Percentiles rank a stretch among this genome's conserved stretches.
phyloP scores from a whole-genome alignment of 2,329 filamentous ascomycete genomes.

The Trichoderma asperellum region DNA sequence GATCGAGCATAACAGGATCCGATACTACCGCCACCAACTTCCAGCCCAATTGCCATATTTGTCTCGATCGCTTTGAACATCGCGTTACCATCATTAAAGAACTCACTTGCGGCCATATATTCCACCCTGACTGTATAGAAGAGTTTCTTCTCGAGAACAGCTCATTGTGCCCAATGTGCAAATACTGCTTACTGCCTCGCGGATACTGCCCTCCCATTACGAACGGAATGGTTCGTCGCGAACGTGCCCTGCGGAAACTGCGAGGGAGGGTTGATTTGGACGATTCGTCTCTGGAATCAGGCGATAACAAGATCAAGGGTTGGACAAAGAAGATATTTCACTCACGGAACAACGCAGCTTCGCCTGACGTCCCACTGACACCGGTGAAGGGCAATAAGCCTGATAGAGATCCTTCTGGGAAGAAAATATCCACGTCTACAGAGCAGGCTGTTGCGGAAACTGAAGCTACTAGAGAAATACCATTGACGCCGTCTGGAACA shows the following conservation, averaged over 20 bases:
- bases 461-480: constrained; percentile 3
- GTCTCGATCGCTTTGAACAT: constrained; percentile 77
- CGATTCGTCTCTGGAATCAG: constrained; percentile 41
- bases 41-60: constrained; percentile 89
- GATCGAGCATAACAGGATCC: constrained; percentile 42
- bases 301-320: constrained; percentile 42
- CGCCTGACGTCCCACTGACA: constrained; percentile 37
- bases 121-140: constrained; percentile 90
- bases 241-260: constrained; percentile 68
- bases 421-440: constrained; percentile 12
- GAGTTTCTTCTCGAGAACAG: constrained; percentile 77
- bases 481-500: constrained; percentile 3
- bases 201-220: constrained; percentile 73
- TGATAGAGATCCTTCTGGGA: constrained; percentile 11
- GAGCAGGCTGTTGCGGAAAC: constrained; percentile 25
- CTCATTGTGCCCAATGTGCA: constrained; percentile 90
- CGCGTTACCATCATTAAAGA: constrained; percentile 76
- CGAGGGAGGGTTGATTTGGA: constrained; percentile 57
- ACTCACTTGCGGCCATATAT: constrained; percentile 88
- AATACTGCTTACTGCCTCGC: constrained; percentile 74
- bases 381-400: constrained; percentile 30
- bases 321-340: constrained; percentile 45
- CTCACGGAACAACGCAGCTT: constrained; percentile 32
- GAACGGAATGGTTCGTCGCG: constrained; percentile 83
- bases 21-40: constrained; percentile 58